Base-by-base conservation (phyloP, 441 rosid species). In the Bruguiera hainesii region DNA sequence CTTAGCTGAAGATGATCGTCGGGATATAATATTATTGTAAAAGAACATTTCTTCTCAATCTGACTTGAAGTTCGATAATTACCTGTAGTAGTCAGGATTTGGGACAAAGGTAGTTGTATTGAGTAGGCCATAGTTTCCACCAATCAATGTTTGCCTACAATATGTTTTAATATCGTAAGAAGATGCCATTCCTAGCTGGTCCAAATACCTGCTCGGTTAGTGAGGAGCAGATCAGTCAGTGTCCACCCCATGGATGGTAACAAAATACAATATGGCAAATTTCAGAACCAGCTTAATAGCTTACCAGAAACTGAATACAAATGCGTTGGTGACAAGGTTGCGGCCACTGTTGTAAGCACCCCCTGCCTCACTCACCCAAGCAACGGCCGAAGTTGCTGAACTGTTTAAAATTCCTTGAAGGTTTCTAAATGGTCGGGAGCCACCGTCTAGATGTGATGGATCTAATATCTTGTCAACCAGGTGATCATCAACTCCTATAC, bases 61-160 rank as follows among this genome's bases (percentile, higher is more conserved):
- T 11, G 16, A 42, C 3, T 49, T 61, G 60, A 64, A 23, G 59
- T n/a, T 62, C 52, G 9, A 30, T 39, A 31, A 28, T 65, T 66
- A 95, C 96, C 99, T 91, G 81, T 91, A 95, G 78, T 86, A 95
- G 78, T 90, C 98, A 55, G 98, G 99, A 75, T 95, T 95, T 30
- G 98, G 99, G 50, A 73, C 74, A 71, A 87, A 91, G 15, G 85
- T 88, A 31, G 76, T 72, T 2, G 96, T 87, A 61, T 90, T 78
- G n/a, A 90, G 93, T 28, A 95, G 77, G 26, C 99, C 98, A 48
- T 95, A 95, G 71, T 91, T 90, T 69, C 98, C 96, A 19, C 99
- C 98, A 15, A 95, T 79, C 68, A 95, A 74, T 74, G 98, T 65
- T 75, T 95, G 99, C 71, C 98, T 81, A 66, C 99, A 91, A 59